A percentile compares a stretch with the other conserved stretches of the same genome.
phyloP scores from a whole-genome alignment of 2,329 filamentous ascomycete species.

The Aspergillus nomiae region DNA sequence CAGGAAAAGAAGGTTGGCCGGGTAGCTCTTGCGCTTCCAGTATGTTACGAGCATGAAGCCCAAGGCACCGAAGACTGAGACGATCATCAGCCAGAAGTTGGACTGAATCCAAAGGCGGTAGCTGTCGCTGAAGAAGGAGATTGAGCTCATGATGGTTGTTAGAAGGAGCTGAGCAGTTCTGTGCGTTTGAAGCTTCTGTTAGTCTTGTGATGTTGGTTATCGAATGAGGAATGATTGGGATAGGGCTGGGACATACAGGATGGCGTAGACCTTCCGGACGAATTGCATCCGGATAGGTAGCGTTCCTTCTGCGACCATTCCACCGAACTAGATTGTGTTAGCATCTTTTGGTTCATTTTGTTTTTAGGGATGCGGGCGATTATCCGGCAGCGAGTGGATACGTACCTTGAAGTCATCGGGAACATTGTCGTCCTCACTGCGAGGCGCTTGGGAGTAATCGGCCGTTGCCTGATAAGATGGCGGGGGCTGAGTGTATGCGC shows the following conservation, averaged over 20 bases:
- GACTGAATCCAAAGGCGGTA: constrained; percentile 88
- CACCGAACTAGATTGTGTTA: constrained; percentile 69
- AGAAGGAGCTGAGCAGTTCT: constrained; percentile 86
- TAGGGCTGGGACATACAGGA: constrained; percentile 60
- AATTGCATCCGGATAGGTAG: constrained; percentile 97
- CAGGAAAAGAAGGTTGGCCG: constrained; percentile 91
- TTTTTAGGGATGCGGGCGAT: neutral
- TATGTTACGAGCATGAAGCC: constrained; percentile 84
- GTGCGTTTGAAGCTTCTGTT: neutral
- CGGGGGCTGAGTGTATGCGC: constrained; percentile 72
- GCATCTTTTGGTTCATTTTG: neutral
- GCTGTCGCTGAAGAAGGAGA: constrained; percentile 78
- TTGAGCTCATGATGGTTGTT: constrained; percentile 75
- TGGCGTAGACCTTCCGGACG: constrained; percentile 95
- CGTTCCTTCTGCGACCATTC: constrained; percentile 88
- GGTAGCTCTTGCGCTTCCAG: constrained; percentile 96
- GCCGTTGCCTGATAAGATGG: constrained; percentile 74
- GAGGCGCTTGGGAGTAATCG: constrained; percentile 63
- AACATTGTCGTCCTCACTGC: constrained; percentile 83
- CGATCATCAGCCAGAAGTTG: constrained; percentile 81
- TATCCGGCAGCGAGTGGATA: neutral
- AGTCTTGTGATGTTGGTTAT: neutral
- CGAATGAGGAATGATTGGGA: neutral
- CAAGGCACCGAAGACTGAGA: constrained; percentile 81
- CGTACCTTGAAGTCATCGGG: constrained; percentile 94